These are phyloP conservation scores for Tolypocladium inflatum DNA, from an alignment of 2,329 filamentous ascomycete species.

Conservation along the genomic window DNA sequence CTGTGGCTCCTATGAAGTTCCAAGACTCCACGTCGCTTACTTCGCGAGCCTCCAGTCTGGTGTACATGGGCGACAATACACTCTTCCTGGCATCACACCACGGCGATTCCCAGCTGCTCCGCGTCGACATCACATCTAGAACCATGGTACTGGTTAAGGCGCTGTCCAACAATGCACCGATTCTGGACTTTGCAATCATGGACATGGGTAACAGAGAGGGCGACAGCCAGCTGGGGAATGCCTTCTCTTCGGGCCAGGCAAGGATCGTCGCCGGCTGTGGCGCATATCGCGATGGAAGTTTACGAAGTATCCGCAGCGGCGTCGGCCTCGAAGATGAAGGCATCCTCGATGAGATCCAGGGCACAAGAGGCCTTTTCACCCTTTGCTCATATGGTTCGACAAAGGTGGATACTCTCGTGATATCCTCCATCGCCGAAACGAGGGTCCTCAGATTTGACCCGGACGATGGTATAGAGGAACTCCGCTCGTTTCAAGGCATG, in stretches of 20 bases:
- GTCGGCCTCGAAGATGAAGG: conserved; percentile 86
- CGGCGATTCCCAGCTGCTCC: conserved; percentile 79
- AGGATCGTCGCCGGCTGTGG: conserved; percentile 89
- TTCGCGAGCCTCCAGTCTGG: conserved; percentile 66
- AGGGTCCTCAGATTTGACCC: conserved; percentile 68
- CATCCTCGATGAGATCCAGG: conserved; percentile 67
- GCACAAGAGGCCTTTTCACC: conserved; percentile 65
- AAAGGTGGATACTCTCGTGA: conserved; percentile 60
- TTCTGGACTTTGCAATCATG: conserved; percentile 92
- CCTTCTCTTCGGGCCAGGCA: conserved; percentile 91
- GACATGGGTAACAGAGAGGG: conserved; percentile 83
- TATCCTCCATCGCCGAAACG: conserved; percentile 77
- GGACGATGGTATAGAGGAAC: conserved; percentile 75
- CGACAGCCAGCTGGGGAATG: conserved; percentile 65
- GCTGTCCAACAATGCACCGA: conserved; percentile 68
- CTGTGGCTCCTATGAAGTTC: conserved; percentile 41
- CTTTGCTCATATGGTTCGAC: conserved; percentile 41
- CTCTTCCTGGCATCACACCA: conserved; percentile 89
- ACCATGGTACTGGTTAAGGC: conserved; percentile 61
- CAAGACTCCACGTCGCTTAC: conserved; percentile 30
- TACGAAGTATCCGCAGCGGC: conserved; percentile 86
- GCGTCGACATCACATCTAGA: conserved; percentile 33
- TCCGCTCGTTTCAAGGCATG: conserved; percentile 66
- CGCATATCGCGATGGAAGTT: conserved; percentile 76
- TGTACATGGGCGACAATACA: conserved; percentile 64